These are phyloP conservation scores for Suillus americanus DNA, from an alignment of 768 basidiomycete species.

Conservation along the genomic window DNA sequence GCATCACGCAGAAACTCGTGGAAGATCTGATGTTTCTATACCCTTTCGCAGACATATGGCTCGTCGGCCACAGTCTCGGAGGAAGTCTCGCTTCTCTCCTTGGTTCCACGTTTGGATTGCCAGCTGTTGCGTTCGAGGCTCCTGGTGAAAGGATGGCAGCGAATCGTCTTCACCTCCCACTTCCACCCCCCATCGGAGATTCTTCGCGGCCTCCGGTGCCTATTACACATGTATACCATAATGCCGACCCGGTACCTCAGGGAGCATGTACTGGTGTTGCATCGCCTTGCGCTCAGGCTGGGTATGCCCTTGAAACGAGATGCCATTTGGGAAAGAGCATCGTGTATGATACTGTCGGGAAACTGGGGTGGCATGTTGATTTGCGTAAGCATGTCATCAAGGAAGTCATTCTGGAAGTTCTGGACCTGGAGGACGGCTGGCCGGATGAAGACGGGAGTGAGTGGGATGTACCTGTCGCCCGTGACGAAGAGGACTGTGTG, in stretches of 20 bases:
- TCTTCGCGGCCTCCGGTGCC: slow-evolving; percentile 24
- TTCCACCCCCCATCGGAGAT: slow-evolving; percentile 35
- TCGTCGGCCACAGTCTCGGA: slow-evolving; percentile 62
- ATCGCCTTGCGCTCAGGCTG: slow-evolving; percentile 58
- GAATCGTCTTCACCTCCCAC: slow-evolving; percentile 58
- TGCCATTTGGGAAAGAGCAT: slow-evolving; percentile 67
- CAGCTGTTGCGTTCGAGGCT: slow-evolving; percentile 63
- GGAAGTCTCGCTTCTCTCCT: slow-evolving; percentile 64
- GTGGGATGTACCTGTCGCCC: slow-evolving; percentile 55
- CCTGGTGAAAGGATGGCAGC: slow-evolving; percentile 66
- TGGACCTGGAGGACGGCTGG: slow-evolving; percentile 48
- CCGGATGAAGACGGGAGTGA: slow-evolving; percentile 36
- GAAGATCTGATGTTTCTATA: slow-evolving; percentile 57
- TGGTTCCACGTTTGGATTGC: slow-evolving; percentile 63
- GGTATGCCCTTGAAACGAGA: slow-evolving; percentile 61
- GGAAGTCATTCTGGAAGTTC: slow-evolving; percentile 51
- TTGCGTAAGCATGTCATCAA: slow-evolving; percentile 56
- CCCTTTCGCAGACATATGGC: slow-evolving; percentile 60
- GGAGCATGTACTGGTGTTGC: slow-evolving; percentile 50
- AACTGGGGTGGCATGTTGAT: slow-evolving; percentile 59
- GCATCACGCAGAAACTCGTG: slow-evolving; percentile 44
- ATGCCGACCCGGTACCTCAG: slow-evolving; percentile 69
- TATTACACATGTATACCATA: slow-evolving; percentile 59
- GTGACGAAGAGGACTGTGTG: slow-evolving; percentile 63
- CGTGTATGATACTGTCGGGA: slow-evolving; percentile 66